Evolutionary conservation across 371 early-diverging fungal species (phyloP), one percentile per base, ranked within the genome.

Genomic region (Actinomortierella wolfii): DNA sequence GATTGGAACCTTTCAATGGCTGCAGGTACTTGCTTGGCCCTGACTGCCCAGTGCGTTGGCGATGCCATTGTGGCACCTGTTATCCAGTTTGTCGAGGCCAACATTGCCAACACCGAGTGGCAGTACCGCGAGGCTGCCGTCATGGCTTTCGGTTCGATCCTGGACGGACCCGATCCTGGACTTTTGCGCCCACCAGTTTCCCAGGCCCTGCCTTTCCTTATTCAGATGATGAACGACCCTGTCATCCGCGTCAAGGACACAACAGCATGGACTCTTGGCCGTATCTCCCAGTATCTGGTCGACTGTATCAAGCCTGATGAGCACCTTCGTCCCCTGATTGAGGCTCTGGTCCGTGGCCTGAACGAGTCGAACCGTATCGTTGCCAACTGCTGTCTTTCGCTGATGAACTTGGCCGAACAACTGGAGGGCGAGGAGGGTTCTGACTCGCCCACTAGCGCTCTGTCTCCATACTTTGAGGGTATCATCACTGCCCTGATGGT

Each of bases 1-100:
- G 97, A 97, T 71, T 98, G 97, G 97, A 96, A 91, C 66, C 86
- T 92, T 41, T 84, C 95, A 7, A 97, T 96, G 97, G 96, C 98
- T n/a, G 93, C 99, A 24, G 94, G 93, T 34, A 96, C 97, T 8
- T 97, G 97, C 76, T 79, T 98, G 59, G 82, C 94, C 3, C 79
- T 94, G 52, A 86, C 96, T 21, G 93, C 98, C 5, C 89, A 86
- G 61, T 91, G 89, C 53, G 89, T 93, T 26, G 84, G 85, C 29
- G 89, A 93, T 62, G 77, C 77, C 24, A 89, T 97, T 54, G 90
- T 97, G 21, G 64, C 78, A 3, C 87, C 83, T 14, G 91, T 96
- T 29, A 84, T 97, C 40, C 91, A 93, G n/a, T 96, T 96, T 71
- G 91, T 98, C 48, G 90, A 95, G 76, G 56, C 76, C 45, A 87